Evolutionary conservation across 2,329 filamentous ascomycete species (phyloP).

Genomic region (Catunica adiposa): DNA sequence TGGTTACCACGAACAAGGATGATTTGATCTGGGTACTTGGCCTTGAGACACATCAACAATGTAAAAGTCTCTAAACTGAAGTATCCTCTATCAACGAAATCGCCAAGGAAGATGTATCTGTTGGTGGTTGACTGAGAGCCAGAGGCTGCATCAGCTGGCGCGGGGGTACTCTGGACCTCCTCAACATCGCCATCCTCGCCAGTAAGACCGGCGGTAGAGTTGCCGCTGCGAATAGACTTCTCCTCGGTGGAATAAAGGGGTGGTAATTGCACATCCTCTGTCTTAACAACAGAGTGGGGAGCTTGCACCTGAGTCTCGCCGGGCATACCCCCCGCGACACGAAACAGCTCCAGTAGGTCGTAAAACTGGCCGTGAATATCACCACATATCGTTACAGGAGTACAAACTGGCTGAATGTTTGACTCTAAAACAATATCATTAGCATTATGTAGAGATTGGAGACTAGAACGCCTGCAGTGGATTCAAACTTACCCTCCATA

Average conservation of each 20-base stretch:
- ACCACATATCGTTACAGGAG: conserved; percentile 90
- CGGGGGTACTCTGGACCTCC: conserved; percentile 13
- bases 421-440: conserved; percentile 47
- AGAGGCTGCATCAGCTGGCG: conserved; percentile 22
- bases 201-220: conserved; percentile 28
- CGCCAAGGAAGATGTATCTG: conserved; percentile 51
- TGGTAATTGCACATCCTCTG: conserved; percentile 72
- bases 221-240: conserved; percentile 56
- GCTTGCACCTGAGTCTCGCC: conserved; percentile 48
- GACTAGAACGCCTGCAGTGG: not conserved
- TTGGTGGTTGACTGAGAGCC: conserved; percentile 34
- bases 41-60: conserved; percentile 85
- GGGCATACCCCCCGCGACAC: conserved; percentile 91
- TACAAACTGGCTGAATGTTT: conserved; percentile 95
- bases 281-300: conserved; percentile 58
- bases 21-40: conserved; percentile 78
- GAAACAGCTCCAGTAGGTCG: conserved; percentile 89
- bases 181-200: conserved; percentile 23
- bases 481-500: conserved; percentile 64
- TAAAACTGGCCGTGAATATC: conserved; percentile 99
- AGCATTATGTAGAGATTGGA: not conserved
- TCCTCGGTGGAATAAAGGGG: conserved; percentile 75
- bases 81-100: conserved; percentile 94
- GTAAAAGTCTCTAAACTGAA: conserved; percentile 98
- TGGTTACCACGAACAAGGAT: conserved; percentile 96